Evolutionary conservation across 306 rosid genomes (phyloP), one percentile per base, ranked within the genome.

Genomic region (Hippophae gyantsensis): DNA sequence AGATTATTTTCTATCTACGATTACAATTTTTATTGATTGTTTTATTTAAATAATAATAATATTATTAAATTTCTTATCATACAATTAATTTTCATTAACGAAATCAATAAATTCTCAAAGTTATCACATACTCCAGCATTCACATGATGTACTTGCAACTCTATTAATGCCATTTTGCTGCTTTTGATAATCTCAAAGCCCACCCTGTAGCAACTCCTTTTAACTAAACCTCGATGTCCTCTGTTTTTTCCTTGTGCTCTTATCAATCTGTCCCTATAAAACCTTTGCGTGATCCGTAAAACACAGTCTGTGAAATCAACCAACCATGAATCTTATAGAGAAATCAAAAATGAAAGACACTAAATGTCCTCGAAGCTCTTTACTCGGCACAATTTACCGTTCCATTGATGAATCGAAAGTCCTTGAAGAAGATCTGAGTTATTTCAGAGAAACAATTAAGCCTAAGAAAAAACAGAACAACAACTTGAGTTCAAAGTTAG

Each of bases 311-410:
- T 67, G 56, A 42, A 25, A 32, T 13, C 25, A 61, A 32, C 38
- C 38, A 32, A 32, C 38, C 54, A 79, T 83, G 86, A 55, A 61
- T 32, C 13, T 26, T 13, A 74, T 70, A 52, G 77, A 83, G 71
- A 80, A 52, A 43, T 26, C 67, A 0, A 45, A 7, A 38, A 13
- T 48, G 23, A 74, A 79, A 10, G 69, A 45, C 6, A 12, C 46
- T 0, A 48, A 68, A 6, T 62, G 26, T 77, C 79, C 81, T 57
- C 83, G 79, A 23, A 78, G 87, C 60, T 86, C 72, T 25, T 85
- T 86, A 9, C 81, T 82, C 0, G 86, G 80, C 48, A 54, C 86
- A 43, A 78, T 86, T 67, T 82, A 73, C 76, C 81, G 72, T 18
- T 86, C 94, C 5, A 71, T 69, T 6, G 89, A 86, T 57, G 74